Conservation (phyloP, 2,329 filamentous ascomycete genomes). For the Fusarium annulatum region DNA sequence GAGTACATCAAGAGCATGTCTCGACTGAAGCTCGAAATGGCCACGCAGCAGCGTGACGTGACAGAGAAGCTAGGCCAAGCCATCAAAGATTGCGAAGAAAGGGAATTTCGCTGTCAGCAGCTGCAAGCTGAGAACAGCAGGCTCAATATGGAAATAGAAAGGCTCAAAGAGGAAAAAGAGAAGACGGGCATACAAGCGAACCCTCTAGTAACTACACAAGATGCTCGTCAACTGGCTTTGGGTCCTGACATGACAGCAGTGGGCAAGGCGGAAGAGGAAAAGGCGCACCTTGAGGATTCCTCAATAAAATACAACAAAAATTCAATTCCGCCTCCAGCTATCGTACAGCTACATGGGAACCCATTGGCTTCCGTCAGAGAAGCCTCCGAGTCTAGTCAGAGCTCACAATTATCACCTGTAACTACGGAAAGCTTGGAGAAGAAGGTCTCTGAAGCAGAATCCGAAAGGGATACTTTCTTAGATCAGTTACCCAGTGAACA, state of each 20-base stretch:
- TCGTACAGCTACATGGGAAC: background rate
- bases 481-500: background rate
- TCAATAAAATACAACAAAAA: background rate
- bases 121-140: background rate
- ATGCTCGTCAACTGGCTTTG: background rate
- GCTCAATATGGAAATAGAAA: background rate
- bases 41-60: background rate
- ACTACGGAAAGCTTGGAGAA: background rate
- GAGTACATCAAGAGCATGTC: conserved; percentile 14
- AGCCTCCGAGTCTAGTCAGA: background rate
- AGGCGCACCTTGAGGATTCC: background rate
- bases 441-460: background rate
- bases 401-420: background rate
- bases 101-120: background rate
- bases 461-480: background rate
- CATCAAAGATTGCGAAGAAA: background rate
- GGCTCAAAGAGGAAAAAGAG: background rate
- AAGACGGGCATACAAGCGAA: background rate
- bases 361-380: background rate
- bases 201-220: background rate
- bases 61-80: background rate
- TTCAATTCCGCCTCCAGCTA: background rate
- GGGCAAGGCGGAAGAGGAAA: background rate
- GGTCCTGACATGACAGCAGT: background rate
- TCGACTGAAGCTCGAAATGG: conserved; percentile 24